Percentiles rank a stretch among this genome's conserved stretches.
phyloP scores from a whole-genome alignment of 2,329 filamentous ascomycete genomes.

The Botrytis elliptica region DNA sequence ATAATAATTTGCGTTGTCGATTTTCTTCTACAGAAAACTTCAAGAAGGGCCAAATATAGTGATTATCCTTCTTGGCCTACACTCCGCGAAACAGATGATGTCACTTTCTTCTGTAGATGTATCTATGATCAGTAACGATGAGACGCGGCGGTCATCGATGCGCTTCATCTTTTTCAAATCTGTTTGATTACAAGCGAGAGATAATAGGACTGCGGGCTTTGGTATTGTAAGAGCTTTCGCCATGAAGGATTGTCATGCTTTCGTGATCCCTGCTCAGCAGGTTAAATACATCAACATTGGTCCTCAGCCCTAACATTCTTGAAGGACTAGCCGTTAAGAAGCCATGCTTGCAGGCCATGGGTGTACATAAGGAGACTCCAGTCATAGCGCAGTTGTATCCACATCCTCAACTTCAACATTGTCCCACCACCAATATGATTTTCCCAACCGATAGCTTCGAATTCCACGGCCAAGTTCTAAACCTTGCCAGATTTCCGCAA shows the following conservation, averaged over 20 bases:
- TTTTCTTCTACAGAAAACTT: neutral
- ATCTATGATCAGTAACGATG: neutral
- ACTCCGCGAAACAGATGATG: no score
- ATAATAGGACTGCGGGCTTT: neutral
- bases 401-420: neutral
- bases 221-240: neutral
- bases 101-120: neutral
- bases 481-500: neutral
- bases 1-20: neutral
- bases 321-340: neutral
- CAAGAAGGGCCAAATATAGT: neutral
- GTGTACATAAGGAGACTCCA: neutral
- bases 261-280: neutral
- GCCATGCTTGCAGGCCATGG: accelerated
- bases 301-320: neutral
- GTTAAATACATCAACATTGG: neutral
- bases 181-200: neutral
- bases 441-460: neutral
- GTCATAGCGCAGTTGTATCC: neutral
- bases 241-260: neutral
- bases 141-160: neutral
- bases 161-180: neutral
- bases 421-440: neutral
- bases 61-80: no score
- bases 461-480: neutral